Base-by-base conservation (phyloP, 306 rosid genomes). In the Trifolium fragiferum region DNA sequence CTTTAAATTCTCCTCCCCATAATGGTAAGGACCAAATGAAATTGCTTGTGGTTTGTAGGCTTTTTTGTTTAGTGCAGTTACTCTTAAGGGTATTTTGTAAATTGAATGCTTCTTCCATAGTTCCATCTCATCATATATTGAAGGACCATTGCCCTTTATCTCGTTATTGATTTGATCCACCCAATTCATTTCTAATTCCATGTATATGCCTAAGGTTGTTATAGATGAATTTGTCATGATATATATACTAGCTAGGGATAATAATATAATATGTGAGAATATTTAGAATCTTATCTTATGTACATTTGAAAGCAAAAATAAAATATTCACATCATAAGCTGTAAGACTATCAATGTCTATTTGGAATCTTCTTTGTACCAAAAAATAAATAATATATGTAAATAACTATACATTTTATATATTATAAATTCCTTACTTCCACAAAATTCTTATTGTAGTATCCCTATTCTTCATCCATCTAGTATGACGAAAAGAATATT, bases 21-120 rank as follows among this genome's bases (percentile, higher is more conserved):
- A 23, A 14, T 89, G 90, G 60, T 84, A 87, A 43, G 91, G 90
- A 20, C 94, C 94, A 14, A 87, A 82, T 0, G 90, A 84, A 78
- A 85, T 88, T 35, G 73, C 23, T 60, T 84, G 82, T 8, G 92
- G 91, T 8, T 10, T 69, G 80, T 75, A 85, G 57, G 87, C 90
- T 13, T 70, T 76, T 43, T 57, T 16, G 13, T 76, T 74, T 11
- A 72, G 13, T 0, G 66, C 57, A 0, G 54, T 72, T 8, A 89
- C 50, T 69, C 47, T n/a, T 3, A 65, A 1, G 0, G 90, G 95
- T 13, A 87, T 10, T 70, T 60, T 54, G 82, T 84, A 89, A 10
- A 89, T 87, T 6, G 85, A 83, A 66, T 81, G 82, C 23, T 75
- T 87, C 78, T 70, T 72, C 88, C 91, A 87, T 7, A 67, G 75